phyloP scores from a whole-genome alignment of 2,329 filamentous ascomycete genomes.

The Piedraia hortae region DNA sequence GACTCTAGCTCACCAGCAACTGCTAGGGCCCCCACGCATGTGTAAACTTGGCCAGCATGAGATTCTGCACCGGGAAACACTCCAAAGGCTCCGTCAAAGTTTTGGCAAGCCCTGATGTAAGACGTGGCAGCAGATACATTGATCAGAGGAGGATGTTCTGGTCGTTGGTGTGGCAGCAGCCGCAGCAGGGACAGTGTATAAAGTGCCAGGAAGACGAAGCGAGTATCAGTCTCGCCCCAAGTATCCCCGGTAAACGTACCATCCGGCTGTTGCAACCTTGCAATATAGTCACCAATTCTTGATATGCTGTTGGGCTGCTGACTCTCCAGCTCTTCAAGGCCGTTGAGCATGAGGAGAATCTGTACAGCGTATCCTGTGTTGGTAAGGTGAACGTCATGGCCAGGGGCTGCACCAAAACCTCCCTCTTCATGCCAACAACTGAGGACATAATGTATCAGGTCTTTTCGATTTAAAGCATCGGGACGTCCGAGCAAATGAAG shows the following conservation, averaged over 20 bases:
- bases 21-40: slow-evolving; percentile 62
- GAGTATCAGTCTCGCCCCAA: slow-evolving; percentile 88
- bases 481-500: slow-evolving; percentile 62
- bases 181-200: slow-evolving; percentile 69
- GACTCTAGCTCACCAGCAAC: slow-evolving; percentile 55
- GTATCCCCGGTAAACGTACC: slow-evolving; percentile 84
- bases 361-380: slow-evolving; percentile 91
- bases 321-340: slow-evolving; percentile 53
- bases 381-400: slow-evolving; percentile 86
- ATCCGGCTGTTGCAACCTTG: slow-evolving; percentile 48
- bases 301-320: slow-evolving; percentile 37
- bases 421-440: slow-evolving; percentile 76
- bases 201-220: slow-evolving; percentile 74
- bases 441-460: slow-evolving; percentile 77
- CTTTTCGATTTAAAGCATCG: slow-evolving; percentile 50
- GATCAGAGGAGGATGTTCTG: slow-evolving; percentile 22
- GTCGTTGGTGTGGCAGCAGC: slow-evolving; percentile 25
- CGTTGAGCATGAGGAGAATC: slow-evolving; percentile 67
- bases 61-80: slow-evolving; percentile 75
- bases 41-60: slow-evolving; percentile 86
- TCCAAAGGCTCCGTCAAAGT: slow-evolving; percentile 87
- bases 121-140: slow-evolving; percentile 56
- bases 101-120: slow-evolving; percentile 58
- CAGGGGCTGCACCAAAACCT: slow-evolving; percentile 79
- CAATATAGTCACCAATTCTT: slow-evolving; percentile 57